These are phyloP conservation scores for Trametes coccinea DNA, from an alignment of 768 basidiomycete genomes.

Conservation along the genomic window DNA sequence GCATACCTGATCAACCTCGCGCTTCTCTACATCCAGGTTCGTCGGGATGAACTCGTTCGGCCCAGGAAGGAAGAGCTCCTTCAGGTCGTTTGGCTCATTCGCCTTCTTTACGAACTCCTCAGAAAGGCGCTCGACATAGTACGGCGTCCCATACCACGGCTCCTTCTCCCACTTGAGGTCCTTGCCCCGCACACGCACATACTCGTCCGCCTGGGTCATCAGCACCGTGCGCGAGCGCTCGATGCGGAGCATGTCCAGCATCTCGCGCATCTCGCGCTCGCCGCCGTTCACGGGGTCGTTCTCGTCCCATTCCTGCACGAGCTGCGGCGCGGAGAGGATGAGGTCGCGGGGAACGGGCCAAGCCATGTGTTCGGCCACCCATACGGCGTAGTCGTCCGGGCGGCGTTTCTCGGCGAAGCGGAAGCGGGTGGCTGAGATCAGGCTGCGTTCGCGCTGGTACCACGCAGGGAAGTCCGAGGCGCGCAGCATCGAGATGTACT, in stretches of 20 bases:
- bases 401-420: slow-evolving; percentile 83
- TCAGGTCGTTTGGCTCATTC: slow-evolving; percentile 58
- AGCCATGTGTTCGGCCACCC: slow-evolving; percentile 71
- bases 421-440: slow-evolving; percentile 74
- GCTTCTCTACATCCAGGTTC: slow-evolving; percentile 81
- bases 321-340: slow-evolving; percentile 66
- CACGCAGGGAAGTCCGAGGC: slow-evolving; percentile 59
- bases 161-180: slow-evolving; percentile 67
- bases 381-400: slow-evolving; percentile 78
- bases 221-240: slow-evolving; percentile 68
- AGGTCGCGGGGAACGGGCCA: slow-evolving; percentile 82
- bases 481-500: slow-evolving; percentile 74
- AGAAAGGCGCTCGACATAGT: slow-evolving; percentile 71
- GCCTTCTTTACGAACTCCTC: slow-evolving; percentile 66
- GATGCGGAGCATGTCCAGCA: slow-evolving; percentile 60
- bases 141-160: slow-evolving; percentile 91
- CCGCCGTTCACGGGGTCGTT: slow-evolving; percentile 30
- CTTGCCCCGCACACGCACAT: slow-evolving; percentile 49
- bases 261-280: slow-evolving; percentile 53
- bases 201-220: slow-evolving; percentile 73
- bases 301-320: slow-evolving; percentile 75
- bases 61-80: slow-evolving; percentile 74
- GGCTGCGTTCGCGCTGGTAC: slow-evolving; percentile 75
- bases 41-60: slow-evolving; percentile 92
- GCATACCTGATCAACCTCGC: slow-evolving; percentile 60